phyloP scores from a whole-genome alignment of 331 rosid species.

The Dryas integrifolia region DNA sequence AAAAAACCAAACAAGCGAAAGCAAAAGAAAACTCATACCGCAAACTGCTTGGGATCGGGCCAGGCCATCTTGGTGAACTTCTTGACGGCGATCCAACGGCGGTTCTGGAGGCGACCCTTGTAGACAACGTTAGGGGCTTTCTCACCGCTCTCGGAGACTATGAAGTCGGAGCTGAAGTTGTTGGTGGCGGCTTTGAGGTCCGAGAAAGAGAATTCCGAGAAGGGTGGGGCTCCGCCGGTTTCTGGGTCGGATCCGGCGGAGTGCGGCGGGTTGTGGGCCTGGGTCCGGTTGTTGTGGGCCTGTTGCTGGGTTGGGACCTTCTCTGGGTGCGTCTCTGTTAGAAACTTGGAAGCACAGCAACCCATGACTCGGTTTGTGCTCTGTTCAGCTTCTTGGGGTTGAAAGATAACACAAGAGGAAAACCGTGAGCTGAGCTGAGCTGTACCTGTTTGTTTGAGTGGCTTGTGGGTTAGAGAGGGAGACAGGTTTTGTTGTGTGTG shows the following conservation, averaged over 20 bases:
- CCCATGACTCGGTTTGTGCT: constrained; percentile 48
- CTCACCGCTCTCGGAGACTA: constrained; percentile 92
- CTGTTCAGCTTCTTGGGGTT: constrained; percentile 13
- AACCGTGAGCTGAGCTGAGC: constrained; percentile 9
- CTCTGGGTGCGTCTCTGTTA: constrained; percentile 37
- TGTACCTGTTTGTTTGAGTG: neutral
- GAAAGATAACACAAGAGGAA: neutral
- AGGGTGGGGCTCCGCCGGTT: constrained; percentile 33
- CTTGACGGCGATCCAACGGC: constrained; percentile 91
- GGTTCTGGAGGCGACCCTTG: constrained; percentile 73
- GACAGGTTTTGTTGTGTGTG: neutral
- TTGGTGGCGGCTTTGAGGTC: constrained; percentile 83
- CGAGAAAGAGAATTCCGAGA: constrained; percentile 67
- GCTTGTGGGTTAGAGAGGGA: constrained; percentile 8
- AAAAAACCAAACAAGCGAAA: neutral
- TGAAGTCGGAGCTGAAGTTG: constrained; percentile 71
- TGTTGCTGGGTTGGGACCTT: constrained; percentile 33
- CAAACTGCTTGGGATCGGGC: constrained; percentile 96
- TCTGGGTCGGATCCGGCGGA: constrained; percentile 27
- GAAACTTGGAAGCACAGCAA: constrained; percentile 60
- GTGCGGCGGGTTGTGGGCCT: constrained; percentile 25
- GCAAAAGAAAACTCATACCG: constrained; percentile 29
- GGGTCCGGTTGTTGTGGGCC: constrained; percentile 14
- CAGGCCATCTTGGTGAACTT: constrained; percentile 87
- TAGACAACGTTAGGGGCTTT: constrained; percentile 86